Conservation (phyloP, 202 grass and related monocot species). For the Brachypodium distachyon region DNA sequence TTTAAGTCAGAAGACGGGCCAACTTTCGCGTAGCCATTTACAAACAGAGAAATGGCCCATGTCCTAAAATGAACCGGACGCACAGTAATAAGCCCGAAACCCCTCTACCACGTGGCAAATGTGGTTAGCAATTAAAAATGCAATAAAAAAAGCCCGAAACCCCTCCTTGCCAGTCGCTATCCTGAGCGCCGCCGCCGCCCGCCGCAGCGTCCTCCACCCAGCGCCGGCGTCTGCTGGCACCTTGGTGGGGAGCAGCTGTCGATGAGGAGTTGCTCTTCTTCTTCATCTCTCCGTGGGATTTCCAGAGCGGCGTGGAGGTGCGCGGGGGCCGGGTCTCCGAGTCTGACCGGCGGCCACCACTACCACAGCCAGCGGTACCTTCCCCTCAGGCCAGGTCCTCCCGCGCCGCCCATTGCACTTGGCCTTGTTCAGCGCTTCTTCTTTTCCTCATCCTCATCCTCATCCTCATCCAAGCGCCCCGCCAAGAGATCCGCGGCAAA, state of each 20-base stretch:
- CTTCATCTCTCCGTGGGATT: slow-evolving; percentile 13
- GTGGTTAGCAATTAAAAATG: too few relatives aligned
- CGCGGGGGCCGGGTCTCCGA: not conserved
- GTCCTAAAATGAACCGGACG: too few relatives aligned
- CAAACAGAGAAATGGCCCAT: too few relatives aligned
- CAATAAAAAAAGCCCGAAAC: too few relatives aligned
- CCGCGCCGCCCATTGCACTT: not conserved
- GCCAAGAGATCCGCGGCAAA: slow-evolving; percentile 20
- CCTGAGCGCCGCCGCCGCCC: too few relatives aligned
- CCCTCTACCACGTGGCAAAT: too few relatives aligned
- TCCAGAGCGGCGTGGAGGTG: slow-evolving; percentile 22
- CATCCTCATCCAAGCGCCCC: slow-evolving; percentile 4
- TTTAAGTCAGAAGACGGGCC: too few relatives aligned
- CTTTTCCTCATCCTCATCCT: slow-evolving; percentile 23
- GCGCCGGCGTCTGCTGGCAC: too few relatives aligned
- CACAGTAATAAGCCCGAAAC: too few relatives aligned
- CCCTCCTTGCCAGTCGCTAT: too few relatives aligned
- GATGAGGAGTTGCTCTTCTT: slow-evolving; percentile 22
- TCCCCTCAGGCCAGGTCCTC: slow-evolving; percentile 7
- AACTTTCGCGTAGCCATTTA: too few relatives aligned
- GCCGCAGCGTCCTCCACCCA: too few relatives aligned
- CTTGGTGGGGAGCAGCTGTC: not conserved
- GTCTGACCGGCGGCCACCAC: not conserved
- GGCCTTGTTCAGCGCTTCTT: not conserved
- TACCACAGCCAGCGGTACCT: not conserved